Conservation (phyloP, 305 asterid genomes). For the Salvia sclarea region DNA sequence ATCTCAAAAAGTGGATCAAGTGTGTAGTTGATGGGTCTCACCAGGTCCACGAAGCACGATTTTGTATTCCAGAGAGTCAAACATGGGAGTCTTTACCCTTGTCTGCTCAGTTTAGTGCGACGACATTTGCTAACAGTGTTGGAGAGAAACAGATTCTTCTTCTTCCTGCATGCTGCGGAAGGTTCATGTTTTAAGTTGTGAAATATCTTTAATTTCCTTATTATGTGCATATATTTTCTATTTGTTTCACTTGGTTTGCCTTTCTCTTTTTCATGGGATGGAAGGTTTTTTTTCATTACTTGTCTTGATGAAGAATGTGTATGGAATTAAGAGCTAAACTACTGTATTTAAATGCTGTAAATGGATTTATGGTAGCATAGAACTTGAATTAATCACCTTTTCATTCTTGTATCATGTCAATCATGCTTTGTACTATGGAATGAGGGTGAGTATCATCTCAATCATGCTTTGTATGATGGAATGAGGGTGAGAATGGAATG, state of each 20-base stretch:
- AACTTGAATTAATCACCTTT: not conserved
- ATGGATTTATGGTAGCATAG: not conserved
- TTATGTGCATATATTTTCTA: constrained; percentile 10
- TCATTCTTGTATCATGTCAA: not conserved
- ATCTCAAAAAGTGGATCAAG: constrained; percentile 56
- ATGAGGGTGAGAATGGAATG: too few relatives aligned
- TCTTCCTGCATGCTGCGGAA: constrained; percentile 85
- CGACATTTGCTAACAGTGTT: constrained; percentile 44
- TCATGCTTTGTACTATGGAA: too few relatives aligned
- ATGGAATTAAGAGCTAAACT: not conserved
- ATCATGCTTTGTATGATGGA: too few relatives aligned
- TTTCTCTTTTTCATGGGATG: constrained; percentile 21
- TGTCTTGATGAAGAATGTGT: constrained; percentile 16
- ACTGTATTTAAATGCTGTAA: not conserved
- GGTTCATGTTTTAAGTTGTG: constrained; percentile 47
- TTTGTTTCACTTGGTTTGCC: not conserved
- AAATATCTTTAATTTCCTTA: constrained; percentile 2
- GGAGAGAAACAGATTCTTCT: constrained; percentile 68
- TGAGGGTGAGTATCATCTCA: too few relatives aligned
- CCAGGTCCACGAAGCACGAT: constrained; percentile 52
- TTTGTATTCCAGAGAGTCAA: constrained; percentile 87
- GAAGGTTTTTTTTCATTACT: constrained; percentile 11
- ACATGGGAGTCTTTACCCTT: constrained; percentile 86
- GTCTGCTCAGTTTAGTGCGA: constrained; percentile 54
- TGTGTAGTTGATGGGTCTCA: constrained; percentile 68